phyloP scores from a whole-genome alignment of 2,329 filamentous ascomycete species.

The Diaporthe nobilis region DNA sequence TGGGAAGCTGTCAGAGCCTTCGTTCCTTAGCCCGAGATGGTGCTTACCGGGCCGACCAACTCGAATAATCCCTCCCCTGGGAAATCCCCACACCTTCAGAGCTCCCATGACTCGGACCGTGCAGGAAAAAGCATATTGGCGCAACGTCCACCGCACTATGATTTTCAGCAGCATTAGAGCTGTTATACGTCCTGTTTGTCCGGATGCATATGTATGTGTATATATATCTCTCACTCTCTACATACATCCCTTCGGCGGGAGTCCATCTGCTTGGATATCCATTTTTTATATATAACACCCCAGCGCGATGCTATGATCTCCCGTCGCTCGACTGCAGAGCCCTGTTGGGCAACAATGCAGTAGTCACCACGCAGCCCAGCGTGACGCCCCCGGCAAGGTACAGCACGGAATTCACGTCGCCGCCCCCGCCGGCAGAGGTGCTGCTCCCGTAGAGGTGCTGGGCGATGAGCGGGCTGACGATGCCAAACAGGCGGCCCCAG shows the following conservation, averaged over 20 bases:
- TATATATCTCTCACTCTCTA: neutral
- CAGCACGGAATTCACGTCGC: slow-evolving; percentile 62
- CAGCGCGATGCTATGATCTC: slow-evolving; percentile 22
- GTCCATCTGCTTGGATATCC: neutral
- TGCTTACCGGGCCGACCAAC: slow-evolving; percentile 17
- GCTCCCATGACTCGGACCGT: neutral
- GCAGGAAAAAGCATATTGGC: slow-evolving; percentile 12
- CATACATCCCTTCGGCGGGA: neutral
- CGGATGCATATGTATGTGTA: too few species aligned
- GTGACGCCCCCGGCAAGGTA: slow-evolving; percentile 70
- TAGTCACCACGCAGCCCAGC: slow-evolving; percentile 65
- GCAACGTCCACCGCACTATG: too few species aligned
- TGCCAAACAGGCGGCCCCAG: slow-evolving; percentile 71
- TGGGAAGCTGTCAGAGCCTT: neutral
- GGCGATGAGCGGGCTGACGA: slow-evolving; percentile 70
- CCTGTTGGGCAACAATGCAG: slow-evolving; percentile 61
- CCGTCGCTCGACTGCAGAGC: slow-evolving; percentile 54
- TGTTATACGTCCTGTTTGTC: neutral
- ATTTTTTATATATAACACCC: neutral
- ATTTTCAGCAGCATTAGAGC: neutral
- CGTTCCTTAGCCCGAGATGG: neutral
- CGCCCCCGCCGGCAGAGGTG: slow-evolving; percentile 48
- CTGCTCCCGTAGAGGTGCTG: slow-evolving; percentile 56
- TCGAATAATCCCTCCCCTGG: neutral
- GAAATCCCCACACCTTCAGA: neutral